Evolutionary conservation across 495 filamentous ascomycete genomes (phyloP), one percentile per base, ranked within the genome.

Genomic region (Penicillium arizonense): DNA sequence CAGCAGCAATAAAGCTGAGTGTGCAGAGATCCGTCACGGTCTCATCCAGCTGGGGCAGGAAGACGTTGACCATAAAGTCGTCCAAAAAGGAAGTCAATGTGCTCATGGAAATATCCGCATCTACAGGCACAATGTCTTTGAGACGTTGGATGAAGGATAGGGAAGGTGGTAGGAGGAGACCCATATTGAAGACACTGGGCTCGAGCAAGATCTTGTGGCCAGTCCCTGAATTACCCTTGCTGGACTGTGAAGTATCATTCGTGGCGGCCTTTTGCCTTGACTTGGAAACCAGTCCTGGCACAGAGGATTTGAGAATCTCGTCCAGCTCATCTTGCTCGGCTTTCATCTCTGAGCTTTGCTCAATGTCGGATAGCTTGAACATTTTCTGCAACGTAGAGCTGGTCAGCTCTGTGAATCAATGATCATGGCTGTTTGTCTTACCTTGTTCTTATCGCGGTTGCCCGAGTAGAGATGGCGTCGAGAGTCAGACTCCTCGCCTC

Each of bases 141-240:
- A 99, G 76, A 5, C 90, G 82, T 61, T 94, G 90, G 11, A 99
- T 80, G 71, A 99, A 99, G 9, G 88, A 83, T 3, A 97, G 75
- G 1, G 94, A 96, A n/a, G 93, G 91, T 12, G 93, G 94, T 14
- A 99, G 81, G 4, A 99, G 79, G 38, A 96, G 75, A 51, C 89
- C 88, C 85, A 99, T 97, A 62, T 99, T 99, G 73, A 97, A 97
- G 13, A 97, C 92, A 59, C 89, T 96, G 11, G 94, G 92, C 64
- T 96, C 90, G 34, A 97, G 87, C 3, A 99, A 80, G 61, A 95
- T 77, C 77, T 96, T 93, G 72, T 90, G 89, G 14, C 83, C 84
- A 43, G 82, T 89, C 18, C 79, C 87, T 32, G 78, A 82, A 36
- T 82, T 79, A 20, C 72, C 75, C 57, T 75, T 69, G 26, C 54